These are phyloP conservation scores for Fragilariopsis cylindrus DNA, from an alignment of 108 stramenopile species.

Conservation along the genomic window DNA sequence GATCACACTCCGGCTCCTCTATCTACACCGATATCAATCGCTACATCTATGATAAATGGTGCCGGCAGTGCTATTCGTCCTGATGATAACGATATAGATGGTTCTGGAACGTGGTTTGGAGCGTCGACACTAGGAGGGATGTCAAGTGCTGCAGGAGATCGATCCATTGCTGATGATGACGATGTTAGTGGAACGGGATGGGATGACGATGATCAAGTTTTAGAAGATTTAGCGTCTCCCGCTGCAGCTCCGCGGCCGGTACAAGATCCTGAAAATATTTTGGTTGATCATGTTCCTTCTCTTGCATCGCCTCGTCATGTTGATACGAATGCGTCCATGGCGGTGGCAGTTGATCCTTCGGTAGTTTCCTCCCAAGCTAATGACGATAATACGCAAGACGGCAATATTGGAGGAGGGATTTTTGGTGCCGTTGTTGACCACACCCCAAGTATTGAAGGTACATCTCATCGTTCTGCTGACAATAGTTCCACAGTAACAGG, in stretches of 20 bases:
- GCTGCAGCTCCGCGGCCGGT: conserved; percentile 4
- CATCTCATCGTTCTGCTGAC: conserved; percentile 10
- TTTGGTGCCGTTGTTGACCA: conserved; percentile 40
- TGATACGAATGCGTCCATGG: conserved; percentile 23
- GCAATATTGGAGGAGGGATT: conserved; percentile 12
- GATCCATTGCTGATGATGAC: conserved; percentile 12
- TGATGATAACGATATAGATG: conserved; percentile 20
- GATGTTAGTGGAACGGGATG: conserved; percentile 27
- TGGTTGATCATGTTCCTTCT: conserved; percentile 39
- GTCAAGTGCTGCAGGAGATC: conserved; percentile 11
- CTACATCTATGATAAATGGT: conserved; percentile 25
- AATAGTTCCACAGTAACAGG: conserved; percentile 19
- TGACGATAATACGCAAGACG: conserved; percentile 9
- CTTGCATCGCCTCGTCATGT: neutral
- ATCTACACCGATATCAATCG: neutral
- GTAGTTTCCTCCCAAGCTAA: conserved; percentile 23
- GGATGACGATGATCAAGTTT: conserved; percentile 30
- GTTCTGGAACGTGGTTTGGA: conserved; percentile 35
- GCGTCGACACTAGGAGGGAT: conserved; percentile 35
- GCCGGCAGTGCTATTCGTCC: conserved; percentile 1
- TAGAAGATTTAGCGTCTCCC: conserved; percentile 27
- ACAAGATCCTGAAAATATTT: neutral
- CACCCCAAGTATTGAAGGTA: conserved; percentile 22
- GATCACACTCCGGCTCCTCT: conserved; percentile 44
- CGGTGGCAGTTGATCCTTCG: conserved; percentile 30